A percentile compares a stretch with the other conserved stretches of the same genome.
phyloP scores from a whole-genome alignment of 176 grass and related monocot genomes.

The Eremochloa ophiuroides region DNA sequence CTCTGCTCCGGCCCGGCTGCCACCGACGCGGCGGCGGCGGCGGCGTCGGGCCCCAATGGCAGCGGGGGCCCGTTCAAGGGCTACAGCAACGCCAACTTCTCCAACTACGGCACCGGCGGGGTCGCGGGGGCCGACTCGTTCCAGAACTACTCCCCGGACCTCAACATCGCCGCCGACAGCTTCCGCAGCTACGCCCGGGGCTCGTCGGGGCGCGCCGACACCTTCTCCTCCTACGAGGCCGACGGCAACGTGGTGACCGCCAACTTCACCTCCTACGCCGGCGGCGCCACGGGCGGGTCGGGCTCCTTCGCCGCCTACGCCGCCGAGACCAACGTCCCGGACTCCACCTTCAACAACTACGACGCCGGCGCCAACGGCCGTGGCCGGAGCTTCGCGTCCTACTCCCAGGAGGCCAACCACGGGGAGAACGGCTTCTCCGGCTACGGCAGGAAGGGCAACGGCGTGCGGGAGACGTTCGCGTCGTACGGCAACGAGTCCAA shows the following conservation, averaged over 20 bases:
- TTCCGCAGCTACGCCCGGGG: constrained; percentile 69
- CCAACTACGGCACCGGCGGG: constrained; percentile 54
- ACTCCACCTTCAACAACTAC: constrained; percentile 69
- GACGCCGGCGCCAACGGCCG: constrained; percentile 50
- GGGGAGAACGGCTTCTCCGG: constrained; percentile 52
- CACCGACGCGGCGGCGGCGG: background rate
- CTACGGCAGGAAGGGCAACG: constrained; percentile 54
- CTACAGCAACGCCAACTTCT: constrained; percentile 62
- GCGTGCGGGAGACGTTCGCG: constrained; percentile 52
- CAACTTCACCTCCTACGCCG: constrained; percentile 82
- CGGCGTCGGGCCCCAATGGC: background rate
- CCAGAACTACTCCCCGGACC: constrained; percentile 45
- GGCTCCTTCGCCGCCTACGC: constrained; percentile 56
- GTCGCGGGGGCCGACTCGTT: constrained; percentile 39
- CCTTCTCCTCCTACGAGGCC: constrained; percentile 52
- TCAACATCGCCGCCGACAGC: constrained; percentile 55
- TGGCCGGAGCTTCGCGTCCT: constrained; percentile 38
- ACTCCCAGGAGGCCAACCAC: constrained; percentile 55
- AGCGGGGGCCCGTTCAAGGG: constrained; percentile 27
- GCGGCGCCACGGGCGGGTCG: constrained; percentile 45
- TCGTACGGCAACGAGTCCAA: constrained; percentile 65
- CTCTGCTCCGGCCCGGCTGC: constrained; percentile 37
- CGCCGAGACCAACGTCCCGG: constrained; percentile 49
- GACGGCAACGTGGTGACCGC: constrained; percentile 71
- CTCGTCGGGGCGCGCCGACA: constrained; percentile 26